phyloP scores from a whole-genome alignment of 305 asterid genomes.

The Fraxinus sp. region DNA sequence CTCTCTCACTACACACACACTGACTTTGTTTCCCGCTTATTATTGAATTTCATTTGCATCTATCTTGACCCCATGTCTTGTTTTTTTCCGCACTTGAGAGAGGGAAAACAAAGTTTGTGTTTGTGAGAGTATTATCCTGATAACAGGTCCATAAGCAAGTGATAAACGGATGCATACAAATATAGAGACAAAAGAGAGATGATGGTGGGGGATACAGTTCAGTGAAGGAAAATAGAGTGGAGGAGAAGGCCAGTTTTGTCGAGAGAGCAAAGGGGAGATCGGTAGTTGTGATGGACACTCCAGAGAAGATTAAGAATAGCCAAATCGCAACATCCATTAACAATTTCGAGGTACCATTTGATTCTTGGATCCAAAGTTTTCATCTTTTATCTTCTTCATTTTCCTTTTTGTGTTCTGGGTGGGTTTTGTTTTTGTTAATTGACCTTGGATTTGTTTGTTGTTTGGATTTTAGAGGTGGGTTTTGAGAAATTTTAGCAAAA shows the following conservation, averaged over 20 bases:
- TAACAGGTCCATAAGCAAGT: slow-evolving; percentile 23
- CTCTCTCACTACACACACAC: slow-evolving; percentile 22
- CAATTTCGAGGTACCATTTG: slow-evolving; percentile 62
- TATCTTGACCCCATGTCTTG: slow-evolving; percentile 30
- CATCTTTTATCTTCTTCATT: slow-evolving; percentile 13
- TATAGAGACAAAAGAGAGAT: slow-evolving; percentile 21
- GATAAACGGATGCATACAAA: slow-evolving; percentile 25
- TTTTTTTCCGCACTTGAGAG: slow-evolving; percentile 29
- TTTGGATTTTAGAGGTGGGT: slow-evolving; percentile 15
- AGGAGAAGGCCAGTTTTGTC: not conserved
- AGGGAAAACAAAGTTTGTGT: slow-evolving; percentile 27
- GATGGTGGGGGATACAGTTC: slow-evolving; percentile 40
- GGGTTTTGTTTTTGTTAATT: not conserved
- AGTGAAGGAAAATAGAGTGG: slow-evolving; percentile 20
- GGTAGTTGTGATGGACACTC: slow-evolving; percentile 73
- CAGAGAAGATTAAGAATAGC: slow-evolving; percentile 60
- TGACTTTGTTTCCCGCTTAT: slow-evolving; percentile 71
- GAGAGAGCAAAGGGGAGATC: slow-evolving; percentile 26
- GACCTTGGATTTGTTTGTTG: not conserved
- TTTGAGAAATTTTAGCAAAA: not conserved
- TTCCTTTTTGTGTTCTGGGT: not conserved
- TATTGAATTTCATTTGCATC: slow-evolving; percentile 50
- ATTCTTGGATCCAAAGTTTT: slow-evolving; percentile 8
- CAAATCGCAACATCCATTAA: slow-evolving; percentile 60
- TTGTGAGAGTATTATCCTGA: slow-evolving; percentile 6